phyloP scores from a whole-genome alignment of 306 rosid species.

The Mimosa bimucronata region DNA sequence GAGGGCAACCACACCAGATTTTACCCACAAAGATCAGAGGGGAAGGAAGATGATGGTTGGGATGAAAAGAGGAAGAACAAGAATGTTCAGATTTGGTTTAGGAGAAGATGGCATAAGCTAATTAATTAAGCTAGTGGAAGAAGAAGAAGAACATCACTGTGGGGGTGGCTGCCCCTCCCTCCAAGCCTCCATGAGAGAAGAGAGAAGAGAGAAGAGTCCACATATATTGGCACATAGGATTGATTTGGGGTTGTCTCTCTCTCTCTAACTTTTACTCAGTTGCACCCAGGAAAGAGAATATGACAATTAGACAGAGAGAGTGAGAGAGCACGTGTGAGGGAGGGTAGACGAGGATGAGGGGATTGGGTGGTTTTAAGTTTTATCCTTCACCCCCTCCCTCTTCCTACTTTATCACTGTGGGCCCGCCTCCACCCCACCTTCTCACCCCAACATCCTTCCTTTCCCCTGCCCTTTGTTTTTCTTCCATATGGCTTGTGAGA shows the following conservation, averaged over 20 bases:
- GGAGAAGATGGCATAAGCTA: no score
- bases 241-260: no score
- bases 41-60: no score
- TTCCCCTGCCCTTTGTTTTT: neutral
- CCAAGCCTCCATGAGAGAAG: neutral
- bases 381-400: neutral
- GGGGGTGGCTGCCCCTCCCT: slow-evolving; percentile 21
- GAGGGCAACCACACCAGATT: slow-evolving; percentile 20
- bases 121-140: neutral
- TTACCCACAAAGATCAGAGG: slow-evolving; percentile 20
- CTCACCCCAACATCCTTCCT: neutral
- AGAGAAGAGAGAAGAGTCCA: neutral
- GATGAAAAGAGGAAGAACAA: slow-evolving; percentile 60
- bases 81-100: slow-evolving; percentile 45
- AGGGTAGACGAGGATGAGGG: neutral
- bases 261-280: slow-evolving; percentile 65
- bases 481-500: no score
- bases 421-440: neutral
- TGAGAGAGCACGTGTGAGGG: slow-evolving; percentile 42
- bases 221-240: neutral
- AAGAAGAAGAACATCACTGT: neutral
- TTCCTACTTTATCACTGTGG: neutral
- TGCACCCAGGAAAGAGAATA: slow-evolving; percentile 70
- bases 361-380: slow-evolving; percentile 17
- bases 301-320: neutral